A percentile compares a stretch with the other conserved stretches of the same genome.
Conservation (phyloP, 1,284 basidiomycete species). For the Lentinula novae-zelandiae region DNA sequence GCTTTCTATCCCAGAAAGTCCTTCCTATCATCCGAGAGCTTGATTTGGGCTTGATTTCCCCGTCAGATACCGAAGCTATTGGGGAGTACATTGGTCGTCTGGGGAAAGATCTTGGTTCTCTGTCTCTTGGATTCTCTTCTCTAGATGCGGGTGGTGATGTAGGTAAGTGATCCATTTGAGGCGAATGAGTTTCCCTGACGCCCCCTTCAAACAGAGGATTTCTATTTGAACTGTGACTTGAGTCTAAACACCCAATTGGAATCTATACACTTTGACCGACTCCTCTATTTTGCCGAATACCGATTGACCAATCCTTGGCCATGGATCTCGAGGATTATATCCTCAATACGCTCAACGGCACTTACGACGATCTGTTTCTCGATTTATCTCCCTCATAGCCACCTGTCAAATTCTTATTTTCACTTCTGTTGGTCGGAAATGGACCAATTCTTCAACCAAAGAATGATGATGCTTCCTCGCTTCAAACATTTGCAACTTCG, state of each 20-base stretch:
- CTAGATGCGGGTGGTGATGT: constrained; percentile 25
- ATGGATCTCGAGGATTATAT: constrained; percentile 14
- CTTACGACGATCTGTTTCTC: constrained; percentile 7
- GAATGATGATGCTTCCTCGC: background rate
- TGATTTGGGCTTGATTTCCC: constrained; percentile 19
- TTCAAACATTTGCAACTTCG: background rate
- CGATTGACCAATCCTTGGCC: constrained; percentile 11
- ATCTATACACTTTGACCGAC: constrained; percentile 9
- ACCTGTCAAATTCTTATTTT: background rate
- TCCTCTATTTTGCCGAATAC: constrained; percentile 9
- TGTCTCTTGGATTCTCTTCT: constrained; percentile 21
- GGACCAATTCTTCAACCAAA: constrained; percentile 7
- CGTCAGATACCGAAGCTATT: constrained; percentile 18
- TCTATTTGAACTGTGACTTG: constrained; percentile 9
- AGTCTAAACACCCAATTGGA: constrained; percentile 2
- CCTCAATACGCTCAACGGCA: background rate
- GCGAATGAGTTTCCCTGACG: background rate
- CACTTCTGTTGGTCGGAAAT: constrained; percentile 10
- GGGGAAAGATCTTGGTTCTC: constrained; percentile 13
- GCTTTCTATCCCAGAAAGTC: constrained; percentile 15
- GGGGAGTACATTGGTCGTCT: constrained; percentile 18
- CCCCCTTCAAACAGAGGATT: constrained; percentile 11
- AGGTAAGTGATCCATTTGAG: constrained; percentile 12
- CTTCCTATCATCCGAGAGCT: constrained; percentile 18
- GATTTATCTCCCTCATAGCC: background rate